Percentiles rank a stretch among this genome's conserved stretches.
phyloP scores from a whole-genome alignment of 441 rosid genomes.

The Aleurites moluccanus region DNA sequence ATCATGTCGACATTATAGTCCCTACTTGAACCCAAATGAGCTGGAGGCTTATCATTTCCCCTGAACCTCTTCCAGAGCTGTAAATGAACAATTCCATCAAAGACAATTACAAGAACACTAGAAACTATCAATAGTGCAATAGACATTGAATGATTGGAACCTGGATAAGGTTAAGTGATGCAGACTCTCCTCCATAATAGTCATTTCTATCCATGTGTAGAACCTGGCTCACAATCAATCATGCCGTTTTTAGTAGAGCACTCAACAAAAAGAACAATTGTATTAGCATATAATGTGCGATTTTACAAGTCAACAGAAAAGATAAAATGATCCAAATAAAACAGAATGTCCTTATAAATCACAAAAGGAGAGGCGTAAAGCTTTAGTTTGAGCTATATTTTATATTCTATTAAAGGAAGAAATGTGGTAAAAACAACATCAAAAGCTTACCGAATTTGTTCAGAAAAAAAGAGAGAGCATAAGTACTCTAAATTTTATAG shows the following conservation, averaged over 20 bases:
- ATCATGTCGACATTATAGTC: constrained; percentile 94
- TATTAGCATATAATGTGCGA: background rate
- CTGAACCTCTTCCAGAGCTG: constrained; percentile 92
- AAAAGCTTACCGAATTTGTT: background rate
- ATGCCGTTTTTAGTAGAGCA: background rate
- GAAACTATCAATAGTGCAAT: background rate
- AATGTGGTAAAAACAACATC: background rate
- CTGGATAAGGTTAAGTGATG: constrained; percentile 86
- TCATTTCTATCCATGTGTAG: constrained; percentile 97
- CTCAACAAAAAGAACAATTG: background rate
- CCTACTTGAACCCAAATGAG: constrained; percentile 81
- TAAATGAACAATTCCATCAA: constrained; percentile 22
- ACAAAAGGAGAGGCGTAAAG: background rate
- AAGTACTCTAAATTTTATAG: background rate
- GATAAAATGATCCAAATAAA: constrained; percentile 9
- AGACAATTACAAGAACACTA: constrained; percentile 9
- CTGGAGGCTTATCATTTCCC: constrained; percentile 78
- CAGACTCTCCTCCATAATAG: constrained; percentile 89
- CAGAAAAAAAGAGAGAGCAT: background rate
- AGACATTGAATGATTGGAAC: constrained; percentile 27
- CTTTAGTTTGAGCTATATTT: background rate
- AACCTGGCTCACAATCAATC: constrained; percentile 45
- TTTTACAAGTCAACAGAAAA: background rate
- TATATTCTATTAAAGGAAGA: background rate
- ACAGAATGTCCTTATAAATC: background rate